phyloP scores from a whole-genome alignment of 345 rosid species.

The Eucalyptus virginea region DNA sequence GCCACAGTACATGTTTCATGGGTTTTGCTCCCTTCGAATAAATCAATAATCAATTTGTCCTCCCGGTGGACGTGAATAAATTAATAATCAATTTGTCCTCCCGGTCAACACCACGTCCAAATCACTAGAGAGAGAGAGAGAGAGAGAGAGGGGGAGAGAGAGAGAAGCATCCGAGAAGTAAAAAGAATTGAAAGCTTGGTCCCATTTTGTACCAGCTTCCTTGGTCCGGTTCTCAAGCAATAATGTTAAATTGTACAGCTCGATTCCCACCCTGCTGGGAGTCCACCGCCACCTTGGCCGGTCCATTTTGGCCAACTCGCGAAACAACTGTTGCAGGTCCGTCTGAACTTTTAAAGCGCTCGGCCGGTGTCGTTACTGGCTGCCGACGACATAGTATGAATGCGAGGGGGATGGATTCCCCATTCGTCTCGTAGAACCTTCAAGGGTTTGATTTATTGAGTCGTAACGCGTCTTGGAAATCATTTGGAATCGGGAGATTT shows the following conservation, averaged over 20 bases:
- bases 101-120: background rate
- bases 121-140: background rate
- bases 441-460: background rate
- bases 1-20: background rate
- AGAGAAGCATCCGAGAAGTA: background rate
- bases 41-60: background rate
- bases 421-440: background rate
- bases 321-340: background rate
- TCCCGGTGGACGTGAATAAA: background rate
- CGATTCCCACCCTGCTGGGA: background rate
- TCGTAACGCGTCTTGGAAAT: background rate
- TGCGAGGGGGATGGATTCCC: background rate
- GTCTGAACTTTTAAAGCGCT: background rate
- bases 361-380: background rate
- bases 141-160: background rate
- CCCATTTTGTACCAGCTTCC: background rate
- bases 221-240: background rate
- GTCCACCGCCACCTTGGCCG: background rate
- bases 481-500: background rate
- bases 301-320: background rate
- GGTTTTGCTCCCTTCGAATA: background rate
- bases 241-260: background rate
- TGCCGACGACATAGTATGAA: background rate
- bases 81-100: background rate
- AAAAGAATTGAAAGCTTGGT: background rate